These are phyloP conservation scores for Salix koriyanagi DNA, from an alignment of 345 rosid genomes.

Conservation along the genomic window DNA sequence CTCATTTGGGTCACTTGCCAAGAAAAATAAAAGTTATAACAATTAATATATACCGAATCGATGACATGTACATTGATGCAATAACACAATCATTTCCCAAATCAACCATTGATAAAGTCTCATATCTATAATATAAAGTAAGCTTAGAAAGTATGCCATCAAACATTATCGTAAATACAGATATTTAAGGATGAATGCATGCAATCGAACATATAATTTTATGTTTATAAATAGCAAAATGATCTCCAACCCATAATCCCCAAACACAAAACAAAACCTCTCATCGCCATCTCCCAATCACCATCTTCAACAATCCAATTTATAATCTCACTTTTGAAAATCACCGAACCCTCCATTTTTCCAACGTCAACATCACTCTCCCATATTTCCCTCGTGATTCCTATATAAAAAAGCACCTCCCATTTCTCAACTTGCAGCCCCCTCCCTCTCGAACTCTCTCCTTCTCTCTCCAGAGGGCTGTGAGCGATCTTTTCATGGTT, in stretches of 20 bases:
- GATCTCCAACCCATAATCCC: not conserved
- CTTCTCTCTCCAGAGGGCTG: not conserved
- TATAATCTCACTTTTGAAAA: not conserved
- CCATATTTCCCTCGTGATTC: not conserved
- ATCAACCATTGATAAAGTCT: no score
- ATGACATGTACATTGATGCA: no score
- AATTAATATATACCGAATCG: no score
- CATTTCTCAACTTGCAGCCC: not conserved
- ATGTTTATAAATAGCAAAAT: not conserved
- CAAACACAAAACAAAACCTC: not conserved
- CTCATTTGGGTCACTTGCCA: no score
- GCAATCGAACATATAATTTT: not conserved
- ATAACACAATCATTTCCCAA: no score
- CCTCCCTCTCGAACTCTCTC: not conserved
- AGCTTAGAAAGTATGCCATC: no score
- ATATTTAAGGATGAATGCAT: not conserved
- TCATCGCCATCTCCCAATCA: not conserved
- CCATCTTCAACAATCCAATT: not conserved
- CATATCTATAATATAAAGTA: no score
- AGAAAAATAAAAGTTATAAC: no score
- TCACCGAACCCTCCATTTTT: not conserved
- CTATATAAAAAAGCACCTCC: not conserved
- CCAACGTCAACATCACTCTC: not conserved
- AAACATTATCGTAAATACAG: not conserved
- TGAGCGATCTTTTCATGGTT: not conserved